phyloP scores from a whole-genome alignment of 805 yeast genomes.

The Clavispora santaluciae region DNA sequence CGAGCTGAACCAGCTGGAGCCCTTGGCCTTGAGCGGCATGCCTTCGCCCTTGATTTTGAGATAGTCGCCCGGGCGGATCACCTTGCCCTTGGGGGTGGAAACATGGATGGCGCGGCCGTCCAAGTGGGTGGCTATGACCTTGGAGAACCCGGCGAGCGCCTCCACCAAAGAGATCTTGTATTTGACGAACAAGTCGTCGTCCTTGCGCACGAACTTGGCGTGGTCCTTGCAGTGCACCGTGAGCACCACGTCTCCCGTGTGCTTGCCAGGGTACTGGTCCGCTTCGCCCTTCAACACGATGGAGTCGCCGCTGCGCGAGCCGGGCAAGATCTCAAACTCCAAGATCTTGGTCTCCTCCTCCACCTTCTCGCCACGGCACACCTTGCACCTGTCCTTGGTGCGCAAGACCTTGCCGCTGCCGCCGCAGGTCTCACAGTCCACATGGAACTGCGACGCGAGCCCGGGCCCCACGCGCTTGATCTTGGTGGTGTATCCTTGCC shows the following conservation, averaged over 20 bases:
- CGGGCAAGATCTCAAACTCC: constrained; percentile 73
- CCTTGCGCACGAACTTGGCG: constrained; percentile 48
- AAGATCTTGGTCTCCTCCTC: constrained; percentile 63
- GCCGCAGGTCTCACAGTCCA: constrained; percentile 61
- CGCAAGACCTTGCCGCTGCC: constrained; percentile 63
- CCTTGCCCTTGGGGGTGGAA: constrained; percentile 71
- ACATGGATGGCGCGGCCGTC: constrained; percentile 73
- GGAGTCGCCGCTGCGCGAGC: constrained; percentile 58
- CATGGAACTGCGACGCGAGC: constrained; percentile 56
- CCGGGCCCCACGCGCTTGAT: constrained; percentile 71
- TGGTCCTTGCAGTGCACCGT: constrained; percentile 50
- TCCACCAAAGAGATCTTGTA: constrained; percentile 67
- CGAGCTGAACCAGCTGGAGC: constrained; percentile 16
- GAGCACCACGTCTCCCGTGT: constrained; percentile 75
- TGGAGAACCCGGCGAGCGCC: constrained; percentile 77
- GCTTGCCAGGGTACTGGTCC: constrained; percentile 69
- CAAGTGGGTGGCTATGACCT: constrained; percentile 60
- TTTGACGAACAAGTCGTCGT: constrained; percentile 59
- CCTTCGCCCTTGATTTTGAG: constrained; percentile 70
- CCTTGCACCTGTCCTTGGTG: constrained; percentile 69
- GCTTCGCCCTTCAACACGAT: constrained; percentile 65
- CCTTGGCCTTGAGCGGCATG: constrained; percentile 58
- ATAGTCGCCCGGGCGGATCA: constrained; percentile 70
- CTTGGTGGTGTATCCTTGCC: constrained; percentile 59
- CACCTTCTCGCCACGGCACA: constrained; percentile 63